A percentile compares a stretch with the other conserved stretches of the same genome.
Conservation (phyloP, 192 early-diverging fungal species). For the Powellomyces hirtus region DNA sequence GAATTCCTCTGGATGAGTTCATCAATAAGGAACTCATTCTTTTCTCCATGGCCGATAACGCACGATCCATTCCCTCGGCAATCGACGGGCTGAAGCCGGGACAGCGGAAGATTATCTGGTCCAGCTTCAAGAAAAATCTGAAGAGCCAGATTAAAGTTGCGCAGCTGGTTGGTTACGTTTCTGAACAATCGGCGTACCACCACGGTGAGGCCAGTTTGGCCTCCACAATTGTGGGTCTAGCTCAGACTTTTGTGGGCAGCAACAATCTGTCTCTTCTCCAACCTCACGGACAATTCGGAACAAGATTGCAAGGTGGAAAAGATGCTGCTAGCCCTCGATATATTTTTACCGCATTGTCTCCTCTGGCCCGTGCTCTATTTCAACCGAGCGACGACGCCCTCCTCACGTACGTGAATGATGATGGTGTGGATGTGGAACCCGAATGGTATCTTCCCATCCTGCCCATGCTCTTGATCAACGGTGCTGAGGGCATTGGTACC, state of each 20-base stretch:
- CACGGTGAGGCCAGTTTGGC: constrained; percentile 87
- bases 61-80: constrained; percentile 88
- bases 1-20: constrained; percentile 85
- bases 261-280: constrained; percentile 88
- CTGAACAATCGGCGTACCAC: constrained; percentile 89
- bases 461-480: constrained; percentile 94
- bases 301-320: constrained; percentile 84
- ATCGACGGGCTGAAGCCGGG: constrained; percentile 97
- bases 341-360: constrained; percentile 75
- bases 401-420: constrained; percentile 81
- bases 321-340: constrained; percentile 98
- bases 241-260: constrained; percentile 92
- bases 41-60: constrained; percentile 93
- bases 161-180: constrained; percentile 83
- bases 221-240: constrained; percentile 87
- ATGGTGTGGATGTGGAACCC: constrained; percentile 90
- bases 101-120: constrained; percentile 92
- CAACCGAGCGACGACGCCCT: constrained; percentile 80
- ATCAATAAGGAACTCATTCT: constrained; percentile 93
- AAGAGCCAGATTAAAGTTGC: constrained; percentile 84
- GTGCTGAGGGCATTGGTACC: constrained; percentile 93
- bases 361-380: constrained; percentile 75
- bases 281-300: constrained; percentile 91
- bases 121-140: constrained; percentile 78
- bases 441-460: constrained; percentile 87